phyloP scores from a whole-genome alignment of 805 yeast genomes.

The Wickerhamomyces rabaulensis region DNA sequence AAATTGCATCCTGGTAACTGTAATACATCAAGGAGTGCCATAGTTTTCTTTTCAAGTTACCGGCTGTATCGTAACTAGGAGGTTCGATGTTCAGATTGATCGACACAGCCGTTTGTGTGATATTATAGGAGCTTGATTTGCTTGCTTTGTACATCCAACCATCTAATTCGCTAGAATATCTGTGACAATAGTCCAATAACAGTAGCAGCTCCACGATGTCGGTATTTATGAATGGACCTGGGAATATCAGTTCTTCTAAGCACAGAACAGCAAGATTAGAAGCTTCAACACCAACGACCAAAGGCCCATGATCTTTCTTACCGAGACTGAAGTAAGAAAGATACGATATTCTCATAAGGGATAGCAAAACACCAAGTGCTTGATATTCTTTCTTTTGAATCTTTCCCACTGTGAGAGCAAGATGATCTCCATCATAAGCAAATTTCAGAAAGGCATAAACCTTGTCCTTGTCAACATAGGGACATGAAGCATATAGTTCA shows the following conservation, averaged over 20 bases:
- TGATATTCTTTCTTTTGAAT: background rate
- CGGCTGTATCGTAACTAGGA: background rate
- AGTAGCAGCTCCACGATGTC: background rate
- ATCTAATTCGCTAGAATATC: background rate
- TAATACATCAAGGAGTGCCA: constrained; percentile 1
- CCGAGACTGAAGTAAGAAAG: constrained; percentile 1
- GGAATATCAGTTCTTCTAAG: background rate
- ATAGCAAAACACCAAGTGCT: background rate
- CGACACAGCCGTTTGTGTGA: background rate
- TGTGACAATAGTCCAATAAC: background rate
- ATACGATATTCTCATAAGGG: constrained; percentile 1
- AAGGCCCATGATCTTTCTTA: background rate
- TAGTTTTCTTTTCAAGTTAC: background rate
- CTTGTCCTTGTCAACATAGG: background rate
- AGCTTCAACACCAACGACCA: background rate
- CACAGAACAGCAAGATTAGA: background rate
- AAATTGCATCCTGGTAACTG: constrained; percentile 1
- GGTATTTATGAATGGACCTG: background rate
- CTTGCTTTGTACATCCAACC: background rate
- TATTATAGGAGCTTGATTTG: background rate
- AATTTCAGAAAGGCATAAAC: background rate
- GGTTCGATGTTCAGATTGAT: background rate
- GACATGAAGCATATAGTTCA: background rate
- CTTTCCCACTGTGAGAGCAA: background rate
- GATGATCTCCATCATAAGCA: background rate